Conservation (phyloP, 495 filamentous ascomycete genomes). For the Cercophora newfieldiana region DNA sequence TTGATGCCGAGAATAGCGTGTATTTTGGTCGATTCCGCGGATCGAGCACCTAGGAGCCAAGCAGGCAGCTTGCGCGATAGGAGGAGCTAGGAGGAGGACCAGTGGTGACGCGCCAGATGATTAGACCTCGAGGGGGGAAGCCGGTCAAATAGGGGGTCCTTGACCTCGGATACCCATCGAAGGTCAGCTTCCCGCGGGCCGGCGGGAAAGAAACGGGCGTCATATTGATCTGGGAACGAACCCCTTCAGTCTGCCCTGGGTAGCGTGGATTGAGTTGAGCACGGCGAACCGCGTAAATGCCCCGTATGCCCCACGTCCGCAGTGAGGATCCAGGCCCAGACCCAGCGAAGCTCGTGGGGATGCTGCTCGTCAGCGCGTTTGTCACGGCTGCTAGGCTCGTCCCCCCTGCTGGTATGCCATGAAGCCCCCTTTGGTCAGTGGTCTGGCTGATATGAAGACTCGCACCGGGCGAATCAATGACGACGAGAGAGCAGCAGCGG, state of each 20-base stretch:
- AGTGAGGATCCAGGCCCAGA: constrained; percentile 13
- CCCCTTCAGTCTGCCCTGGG: neutral
- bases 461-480: constrained; percentile 13
- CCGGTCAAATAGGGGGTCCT: constrained; percentile 16
- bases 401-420: neutral
- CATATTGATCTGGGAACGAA: constrained; percentile 5
- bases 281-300: constrained; percentile 25
- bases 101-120: constrained; percentile 6
- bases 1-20: neutral
- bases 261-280: constrained; percentile 2
- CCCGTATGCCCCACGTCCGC: constrained; percentile 18
- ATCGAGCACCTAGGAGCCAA: neutral
- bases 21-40: neutral
- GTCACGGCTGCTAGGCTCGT: too few species aligned
- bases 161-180: neutral
- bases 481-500: constrained; percentile 5
- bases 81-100: neutral
- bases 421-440: neutral
- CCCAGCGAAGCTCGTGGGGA: neutral
- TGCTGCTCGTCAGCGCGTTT: neutral
- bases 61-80: neutral
- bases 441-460: constrained; percentile 11
- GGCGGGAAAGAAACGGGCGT: constrained; percentile 22
- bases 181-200: constrained; percentile 16
- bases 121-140: neutral